phyloP scores from a whole-genome alignment of 1,284 basidiomycete genomes.

The Entoloma clypeatum region DNA sequence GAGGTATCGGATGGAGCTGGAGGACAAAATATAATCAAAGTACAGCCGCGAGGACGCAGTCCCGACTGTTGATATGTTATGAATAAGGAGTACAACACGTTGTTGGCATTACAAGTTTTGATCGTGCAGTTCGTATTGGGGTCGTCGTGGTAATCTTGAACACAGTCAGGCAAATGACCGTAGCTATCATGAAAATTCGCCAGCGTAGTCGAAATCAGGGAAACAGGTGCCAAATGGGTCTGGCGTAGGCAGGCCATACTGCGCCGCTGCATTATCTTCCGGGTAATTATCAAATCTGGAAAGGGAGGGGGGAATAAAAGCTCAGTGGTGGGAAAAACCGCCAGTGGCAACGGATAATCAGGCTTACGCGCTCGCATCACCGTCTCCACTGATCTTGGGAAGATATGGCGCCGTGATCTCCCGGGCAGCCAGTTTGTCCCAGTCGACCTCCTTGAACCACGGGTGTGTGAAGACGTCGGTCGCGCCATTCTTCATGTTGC shows the following conservation, averaged over 20 bases:
- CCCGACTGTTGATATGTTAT: no score
- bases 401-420: conserved; percentile 98
- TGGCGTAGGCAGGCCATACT: conserved; percentile 52
- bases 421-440: conserved; percentile 78
- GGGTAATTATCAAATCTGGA: conserved; percentile 71
- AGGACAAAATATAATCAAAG: no score
- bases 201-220: conserved; percentile 66
- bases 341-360: conserved; percentile 3
- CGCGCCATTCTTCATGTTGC: conserved; percentile 90
- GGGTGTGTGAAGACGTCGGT: conserved; percentile 93
- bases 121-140: conserved; percentile 1
- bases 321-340: conserved; percentile 6
- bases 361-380: conserved; percentile 88
- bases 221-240: conserved; percentile 61
- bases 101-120: conserved; percentile 5
- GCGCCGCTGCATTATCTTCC: conserved; percentile 58
- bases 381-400: conserved; percentile 81
- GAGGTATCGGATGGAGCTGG: no score
- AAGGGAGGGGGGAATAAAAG: conserved; percentile 11
- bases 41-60: neutral
- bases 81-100: no score
- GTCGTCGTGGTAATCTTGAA: conserved; percentile 10
- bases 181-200: conserved; percentile 17
- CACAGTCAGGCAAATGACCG: neutral
- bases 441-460: conserved; percentile 98